Evolutionary conservation across 1,284 basidiomycete species (phyloP).

Genomic region (Austroboletus rostrupii): DNA sequence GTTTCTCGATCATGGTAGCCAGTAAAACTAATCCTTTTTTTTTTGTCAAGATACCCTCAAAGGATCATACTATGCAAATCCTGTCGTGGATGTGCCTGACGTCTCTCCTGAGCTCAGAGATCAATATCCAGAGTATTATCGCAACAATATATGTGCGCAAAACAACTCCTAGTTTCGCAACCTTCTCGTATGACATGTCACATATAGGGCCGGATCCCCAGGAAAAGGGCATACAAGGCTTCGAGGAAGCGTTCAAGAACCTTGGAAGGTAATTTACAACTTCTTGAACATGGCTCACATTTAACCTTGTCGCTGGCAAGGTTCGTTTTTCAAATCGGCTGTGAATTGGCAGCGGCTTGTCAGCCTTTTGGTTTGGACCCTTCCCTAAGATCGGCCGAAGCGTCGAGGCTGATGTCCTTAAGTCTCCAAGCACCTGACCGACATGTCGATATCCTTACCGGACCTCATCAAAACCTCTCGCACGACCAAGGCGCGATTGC

Average conservation of each 20-base stretch:
- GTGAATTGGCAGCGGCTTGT: slow-evolving; percentile 77
- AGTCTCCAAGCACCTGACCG: slow-evolving; percentile 63
- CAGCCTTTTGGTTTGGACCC: slow-evolving; percentile 72
- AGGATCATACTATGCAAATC: slow-evolving; percentile 92
- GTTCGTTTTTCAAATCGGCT: slow-evolving; percentile 78
- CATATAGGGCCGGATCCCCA: slow-evolving; percentile 64
- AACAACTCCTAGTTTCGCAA: background rate
- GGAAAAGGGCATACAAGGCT: slow-evolving; percentile 64
- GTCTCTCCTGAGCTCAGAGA: slow-evolving; percentile 51
- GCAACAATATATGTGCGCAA: slow-evolving; percentile 66
- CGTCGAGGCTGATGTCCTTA: slow-evolving; percentile 1
- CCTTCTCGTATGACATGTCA: background rate
- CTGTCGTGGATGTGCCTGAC: slow-evolving; percentile 60
- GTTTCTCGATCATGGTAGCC: background rate
- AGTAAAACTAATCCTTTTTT: slow-evolving; percentile 1
- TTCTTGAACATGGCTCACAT: background rate
- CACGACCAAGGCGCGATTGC: slow-evolving; percentile 78
- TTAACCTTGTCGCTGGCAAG: slow-evolving; percentile 31
- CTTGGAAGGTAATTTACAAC: slow-evolving; percentile 55
- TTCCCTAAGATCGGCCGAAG: background rate
- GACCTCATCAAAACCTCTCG: slow-evolving; percentile 61
- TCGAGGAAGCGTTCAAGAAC: slow-evolving; percentile 83
- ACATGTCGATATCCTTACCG: slow-evolving; percentile 60
- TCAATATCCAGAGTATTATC: slow-evolving; percentile 76
- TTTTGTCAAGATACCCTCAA: slow-evolving; percentile 66